These are phyloP conservation scores for Pythium monospermum DNA, from an alignment of 352 stramenopile genomes.

Conservation along the genomic window DNA sequence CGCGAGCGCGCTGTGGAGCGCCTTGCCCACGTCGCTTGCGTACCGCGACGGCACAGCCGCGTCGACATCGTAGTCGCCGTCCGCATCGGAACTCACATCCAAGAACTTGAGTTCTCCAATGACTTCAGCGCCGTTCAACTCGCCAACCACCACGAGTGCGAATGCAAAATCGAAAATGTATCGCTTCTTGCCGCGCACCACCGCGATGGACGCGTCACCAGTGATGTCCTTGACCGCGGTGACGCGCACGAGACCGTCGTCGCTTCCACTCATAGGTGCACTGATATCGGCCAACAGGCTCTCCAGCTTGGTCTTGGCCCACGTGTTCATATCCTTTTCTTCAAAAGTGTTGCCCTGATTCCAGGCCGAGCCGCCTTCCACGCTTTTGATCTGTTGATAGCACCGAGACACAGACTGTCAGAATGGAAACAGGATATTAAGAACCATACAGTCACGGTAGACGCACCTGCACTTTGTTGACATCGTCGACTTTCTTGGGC, in stretches of 20 bases:
- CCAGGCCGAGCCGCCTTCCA: conserved; percentile 87
- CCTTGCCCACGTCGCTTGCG: conserved; percentile 57
- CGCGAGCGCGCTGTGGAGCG: conserved; percentile 56
- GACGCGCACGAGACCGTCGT: conserved; percentile 44
- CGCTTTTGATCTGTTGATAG: conserved; percentile 65
- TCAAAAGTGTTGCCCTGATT: conserved; percentile 94
- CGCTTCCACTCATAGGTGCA: conserved; percentile 26
- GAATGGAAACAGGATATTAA: not conserved
- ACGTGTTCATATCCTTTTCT: conserved; percentile 87
- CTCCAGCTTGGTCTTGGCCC: conserved; percentile 76
- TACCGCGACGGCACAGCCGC: conserved; percentile 65
- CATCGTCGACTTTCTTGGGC: conserved; percentile 77
- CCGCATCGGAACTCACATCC: conserved; percentile 77
- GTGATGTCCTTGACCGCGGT: conserved; percentile 75
- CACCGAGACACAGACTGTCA: not conserved
- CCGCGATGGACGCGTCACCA: conserved; percentile 91
- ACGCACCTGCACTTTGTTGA: conserved; percentile 49
- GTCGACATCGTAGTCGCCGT: conserved; percentile 69
- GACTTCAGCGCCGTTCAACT: conserved; percentile 9
- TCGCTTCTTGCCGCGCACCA: conserved; percentile 90
- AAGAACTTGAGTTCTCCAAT: conserved; percentile 71
- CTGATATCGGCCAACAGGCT: conserved; percentile 43
- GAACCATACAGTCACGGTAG: not conserved
- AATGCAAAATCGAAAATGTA: conserved; percentile 89
- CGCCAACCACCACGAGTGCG: conserved; percentile 23